Evolutionary conservation across 1,139 yeast species (phyloP).

Genomic region (Taphrina wiesneri): DNA sequence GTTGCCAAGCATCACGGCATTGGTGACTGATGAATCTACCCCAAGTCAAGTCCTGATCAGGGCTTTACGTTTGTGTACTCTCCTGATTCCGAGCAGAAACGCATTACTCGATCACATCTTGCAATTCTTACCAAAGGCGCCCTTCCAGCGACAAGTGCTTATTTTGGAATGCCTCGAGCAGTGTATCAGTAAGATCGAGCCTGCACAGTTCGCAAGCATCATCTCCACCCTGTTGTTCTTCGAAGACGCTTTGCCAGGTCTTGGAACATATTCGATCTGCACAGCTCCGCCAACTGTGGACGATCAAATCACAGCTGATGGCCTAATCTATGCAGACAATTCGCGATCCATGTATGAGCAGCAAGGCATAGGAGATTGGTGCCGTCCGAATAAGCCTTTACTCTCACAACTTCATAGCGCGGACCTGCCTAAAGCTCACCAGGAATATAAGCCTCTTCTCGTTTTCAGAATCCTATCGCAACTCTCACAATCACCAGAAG

Average conservation of each 20-base stretch:
- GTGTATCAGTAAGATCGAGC: background rate
- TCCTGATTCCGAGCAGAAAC: background rate
- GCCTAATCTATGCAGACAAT: constrained; percentile 4
- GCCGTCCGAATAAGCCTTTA: background rate
- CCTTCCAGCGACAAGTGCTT: background rate
- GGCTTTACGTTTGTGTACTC: background rate
- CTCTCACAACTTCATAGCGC: background rate
- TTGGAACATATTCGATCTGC: constrained; percentile 14
- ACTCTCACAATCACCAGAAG: constrained; percentile 1
- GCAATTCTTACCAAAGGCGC: background rate
- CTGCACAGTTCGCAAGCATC: background rate
- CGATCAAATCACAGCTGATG: constrained; percentile 20
- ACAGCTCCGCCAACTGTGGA: background rate
- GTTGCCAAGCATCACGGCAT: background rate
- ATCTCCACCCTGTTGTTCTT: background rate
- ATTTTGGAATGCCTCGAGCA: background rate
- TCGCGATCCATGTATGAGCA: background rate
- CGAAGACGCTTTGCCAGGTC: constrained; percentile 24
- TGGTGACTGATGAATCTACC: background rate
- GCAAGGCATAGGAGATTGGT: constrained; percentile 4
- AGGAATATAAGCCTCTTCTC: constrained; percentile 2
- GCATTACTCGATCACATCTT: background rate
- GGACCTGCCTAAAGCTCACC: background rate
- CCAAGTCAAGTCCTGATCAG: background rate
- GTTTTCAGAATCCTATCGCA: background rate